These are phyloP conservation scores for Dioscorea alata DNA, from an alignment of 106 monocot genomes.

Conservation along the genomic window DNA sequence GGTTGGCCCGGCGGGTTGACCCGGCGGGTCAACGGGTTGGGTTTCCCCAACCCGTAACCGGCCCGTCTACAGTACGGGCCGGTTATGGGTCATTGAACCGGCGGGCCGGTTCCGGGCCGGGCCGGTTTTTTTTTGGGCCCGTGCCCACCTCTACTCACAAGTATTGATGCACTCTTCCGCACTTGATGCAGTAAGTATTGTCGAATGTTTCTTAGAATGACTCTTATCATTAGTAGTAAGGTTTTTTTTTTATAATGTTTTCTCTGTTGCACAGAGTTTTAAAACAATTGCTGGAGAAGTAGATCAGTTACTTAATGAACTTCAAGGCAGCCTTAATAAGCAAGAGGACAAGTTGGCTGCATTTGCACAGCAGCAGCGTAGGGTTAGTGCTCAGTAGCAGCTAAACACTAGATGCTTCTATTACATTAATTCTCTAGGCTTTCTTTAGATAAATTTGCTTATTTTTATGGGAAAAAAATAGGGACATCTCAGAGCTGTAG, in stretches of 20 bases:
- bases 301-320: slow-evolving; percentile 79
- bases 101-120: too few relatives aligned
- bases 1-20: too few relatives aligned
- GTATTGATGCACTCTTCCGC: slow-evolving; percentile 60
- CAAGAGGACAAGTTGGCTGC: slow-evolving; percentile 75
- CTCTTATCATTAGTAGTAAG: not conserved
- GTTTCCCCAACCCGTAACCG: too few relatives aligned
- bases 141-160: too few relatives aligned
- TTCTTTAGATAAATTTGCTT: not conserved
- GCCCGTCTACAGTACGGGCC: too few relatives aligned
- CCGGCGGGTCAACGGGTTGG: too few relatives aligned
- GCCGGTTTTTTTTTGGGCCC: too few relatives aligned
- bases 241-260: not conserved
- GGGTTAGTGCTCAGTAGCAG: slow-evolving; percentile 26
- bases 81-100: too few relatives aligned
- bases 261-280: slow-evolving; percentile 46
- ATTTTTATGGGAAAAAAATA: slow-evolving; percentile 14
- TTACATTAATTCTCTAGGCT: not conserved
- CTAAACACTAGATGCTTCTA: not conserved
- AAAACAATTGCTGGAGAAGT: slow-evolving; percentile 71
- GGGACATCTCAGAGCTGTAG: slow-evolving; percentile 79
- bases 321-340: slow-evolving; percentile 50
- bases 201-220: not conserved
- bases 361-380: slow-evolving; percentile 74
- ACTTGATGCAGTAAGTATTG: slow-evolving; percentile 68